Evolutionary conservation across 2,329 filamentous ascomycete species (phyloP).

Genomic region (Rugonectria rugulosa): DNA sequence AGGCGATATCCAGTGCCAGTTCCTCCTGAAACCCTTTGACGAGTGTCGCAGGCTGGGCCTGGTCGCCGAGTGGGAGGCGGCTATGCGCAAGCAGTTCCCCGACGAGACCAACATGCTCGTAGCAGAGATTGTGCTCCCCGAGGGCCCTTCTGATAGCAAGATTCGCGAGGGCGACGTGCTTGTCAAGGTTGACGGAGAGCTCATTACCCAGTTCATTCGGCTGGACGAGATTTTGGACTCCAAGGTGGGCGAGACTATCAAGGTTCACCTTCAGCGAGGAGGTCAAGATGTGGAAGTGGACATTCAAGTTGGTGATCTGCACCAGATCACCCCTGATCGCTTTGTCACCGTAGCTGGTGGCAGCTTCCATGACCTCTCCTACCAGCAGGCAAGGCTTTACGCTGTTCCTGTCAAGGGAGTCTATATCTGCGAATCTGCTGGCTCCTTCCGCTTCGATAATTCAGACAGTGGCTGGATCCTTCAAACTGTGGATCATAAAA

Average conservation of each 20-base stretch:
- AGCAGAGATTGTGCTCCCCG: conserved; percentile 91
- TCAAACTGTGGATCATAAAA: conserved; percentile 90
- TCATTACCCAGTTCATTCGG: conserved; percentile 91
- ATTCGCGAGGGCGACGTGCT: conserved; percentile 95
- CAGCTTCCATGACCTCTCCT: conserved; percentile 95
- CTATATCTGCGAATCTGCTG: conserved; percentile 92
- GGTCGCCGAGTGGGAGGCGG: conserved; percentile 84
- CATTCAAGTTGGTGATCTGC: conserved; percentile 85
- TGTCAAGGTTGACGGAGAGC: conserved; percentile 90
- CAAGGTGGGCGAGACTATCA: conserved; percentile 80
- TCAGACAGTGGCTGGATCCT: conserved; percentile 93
- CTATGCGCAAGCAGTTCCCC: conserved; percentile 82
- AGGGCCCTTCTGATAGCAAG: conserved; percentile 86
- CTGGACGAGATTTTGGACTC: conserved; percentile 93
- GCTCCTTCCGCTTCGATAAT: conserved; percentile 93
- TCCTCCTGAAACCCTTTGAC: conserved; percentile 95
- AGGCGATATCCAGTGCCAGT: conserved; percentile 98
- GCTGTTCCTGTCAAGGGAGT: conserved; percentile 92
- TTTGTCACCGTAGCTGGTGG: conserved; percentile 94
- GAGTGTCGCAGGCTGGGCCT: conserved; percentile 92
- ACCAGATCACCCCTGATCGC: conserved; percentile 92
- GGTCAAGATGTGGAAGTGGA: conserved; percentile 88
- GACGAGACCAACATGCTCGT: conserved; percentile 97
- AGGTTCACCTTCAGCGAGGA: conserved; percentile 84
- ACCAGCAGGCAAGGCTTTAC: conserved; percentile 96